Percentiles rank a stretch among this genome's conserved stretches.
phyloP scores from a whole-genome alignment of 164 flowering plant genomes.

The Stephania cephalantha region DNA sequence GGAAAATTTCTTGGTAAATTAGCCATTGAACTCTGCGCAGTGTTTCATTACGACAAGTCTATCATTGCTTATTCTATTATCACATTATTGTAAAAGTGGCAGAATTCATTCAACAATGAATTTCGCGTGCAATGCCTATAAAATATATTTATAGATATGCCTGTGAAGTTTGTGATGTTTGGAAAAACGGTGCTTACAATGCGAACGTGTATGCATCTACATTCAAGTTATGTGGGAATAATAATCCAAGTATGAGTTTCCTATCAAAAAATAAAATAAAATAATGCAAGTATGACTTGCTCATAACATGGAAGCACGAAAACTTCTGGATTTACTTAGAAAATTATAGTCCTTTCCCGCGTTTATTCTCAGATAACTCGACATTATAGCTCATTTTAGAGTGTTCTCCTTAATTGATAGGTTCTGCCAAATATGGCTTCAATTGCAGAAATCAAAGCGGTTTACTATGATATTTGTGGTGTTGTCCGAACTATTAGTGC shows the following conservation, averaged over 20 bases:
- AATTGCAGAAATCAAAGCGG: slow-evolving; percentile 65
- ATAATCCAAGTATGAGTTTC: neutral
- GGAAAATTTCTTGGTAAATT: slow-evolving; percentile 69
- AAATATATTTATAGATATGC: neutral
- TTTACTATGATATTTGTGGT: slow-evolving; percentile 85
- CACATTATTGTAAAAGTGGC: neutral
- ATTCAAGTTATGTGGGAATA: neutral
- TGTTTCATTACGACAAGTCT: neutral
- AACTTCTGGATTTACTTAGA: neutral
- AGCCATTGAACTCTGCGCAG: neutral
- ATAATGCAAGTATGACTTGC: neutral
- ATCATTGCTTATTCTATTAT: neutral
- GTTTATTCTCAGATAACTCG: neutral
- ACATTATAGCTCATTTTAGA: neutral
- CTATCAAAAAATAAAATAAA: too few relatives aligned
- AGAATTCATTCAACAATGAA: neutral
- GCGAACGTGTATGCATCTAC: neutral
- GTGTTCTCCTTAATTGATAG: slow-evolving; percentile 27
- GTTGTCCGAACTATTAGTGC: slow-evolving; percentile 46
- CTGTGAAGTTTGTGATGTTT: neutral
- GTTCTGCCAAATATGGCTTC: slow-evolving; percentile 98
- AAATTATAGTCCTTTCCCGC: neutral
- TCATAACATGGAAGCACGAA: neutral
- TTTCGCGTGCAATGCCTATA: neutral
- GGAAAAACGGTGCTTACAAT: neutral